Conservation (phyloP, 129 eudicot species). For the Heracleum sosnowskyi region DNA sequence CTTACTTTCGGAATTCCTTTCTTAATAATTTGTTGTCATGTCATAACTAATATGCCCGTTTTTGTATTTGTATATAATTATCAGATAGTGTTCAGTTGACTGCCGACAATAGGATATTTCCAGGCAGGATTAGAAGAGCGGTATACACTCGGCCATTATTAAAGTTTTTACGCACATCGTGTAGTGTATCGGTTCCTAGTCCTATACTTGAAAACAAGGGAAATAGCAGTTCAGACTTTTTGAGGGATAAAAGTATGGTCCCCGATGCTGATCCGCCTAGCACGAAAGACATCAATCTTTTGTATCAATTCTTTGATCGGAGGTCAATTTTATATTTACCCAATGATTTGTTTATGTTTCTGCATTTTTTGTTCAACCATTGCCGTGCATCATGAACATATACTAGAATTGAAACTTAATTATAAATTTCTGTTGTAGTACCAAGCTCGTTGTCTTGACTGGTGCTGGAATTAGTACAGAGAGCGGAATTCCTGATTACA, state of each 20-base stretch:
- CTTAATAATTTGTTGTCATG: neutral
- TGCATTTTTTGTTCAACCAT: neutral
- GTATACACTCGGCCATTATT: conserved; percentile 33
- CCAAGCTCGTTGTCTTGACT: conserved; percentile 74
- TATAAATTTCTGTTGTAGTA: conserved; percentile 42
- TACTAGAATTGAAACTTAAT: neutral
- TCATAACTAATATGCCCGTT: neutral
- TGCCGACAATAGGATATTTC: conserved; percentile 18
- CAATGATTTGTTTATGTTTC: neutral
- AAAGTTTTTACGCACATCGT: conserved; percentile 41
- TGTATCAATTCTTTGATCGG: conserved; percentile 61
- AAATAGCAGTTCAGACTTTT: conserved; percentile 26
- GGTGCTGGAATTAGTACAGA: conserved; percentile 99
- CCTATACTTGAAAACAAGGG: conserved; percentile 31
- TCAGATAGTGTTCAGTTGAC: conserved; percentile 33
- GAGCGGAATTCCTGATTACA: conserved; percentile 92
- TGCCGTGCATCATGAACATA: neutral
- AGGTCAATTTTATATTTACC: conserved; percentile 35
- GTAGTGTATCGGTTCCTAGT: conserved; percentile 51
- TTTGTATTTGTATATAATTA: conserved; percentile 12
- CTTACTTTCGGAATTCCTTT: neutral
- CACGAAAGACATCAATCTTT: conserved; percentile 49
- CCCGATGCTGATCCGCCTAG: conserved; percentile 81
- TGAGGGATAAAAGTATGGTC: conserved; percentile 53
- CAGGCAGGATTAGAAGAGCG: conserved; percentile 13